Conservation (phyloP, 2,329 filamentous ascomycete species). For the Fusarium decemcellulare region DNA sequence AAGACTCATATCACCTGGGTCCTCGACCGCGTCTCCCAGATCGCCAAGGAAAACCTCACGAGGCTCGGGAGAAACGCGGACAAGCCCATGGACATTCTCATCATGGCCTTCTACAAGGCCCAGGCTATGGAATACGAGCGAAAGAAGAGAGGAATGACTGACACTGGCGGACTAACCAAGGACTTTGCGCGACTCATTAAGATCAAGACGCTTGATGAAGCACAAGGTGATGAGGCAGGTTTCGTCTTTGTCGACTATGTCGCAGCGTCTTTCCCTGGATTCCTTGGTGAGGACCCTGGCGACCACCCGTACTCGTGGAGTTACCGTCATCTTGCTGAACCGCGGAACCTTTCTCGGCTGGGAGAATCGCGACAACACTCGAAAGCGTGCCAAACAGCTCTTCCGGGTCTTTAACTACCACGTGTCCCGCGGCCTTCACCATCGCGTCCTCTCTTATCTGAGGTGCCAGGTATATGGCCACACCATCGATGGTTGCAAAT, state of each 20-base stretch:
- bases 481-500: no score
- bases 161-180: background rate
- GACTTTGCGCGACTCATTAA: background rate
- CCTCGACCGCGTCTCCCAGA: background rate
- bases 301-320: background rate
- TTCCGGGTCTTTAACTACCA: no score
- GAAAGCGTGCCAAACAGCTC: background rate
- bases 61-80: background rate
- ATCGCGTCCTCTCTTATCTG: no score
- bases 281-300: background rate
- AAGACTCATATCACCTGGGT: no score
- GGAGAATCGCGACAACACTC: background rate
- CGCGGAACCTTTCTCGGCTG: background rate
- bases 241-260: background rate
- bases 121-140: background rate
- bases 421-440: no score
- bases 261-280: background rate
- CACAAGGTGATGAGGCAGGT: background rate
- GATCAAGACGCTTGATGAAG: background rate
- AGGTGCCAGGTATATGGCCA: no score
- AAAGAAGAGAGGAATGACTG: no score
- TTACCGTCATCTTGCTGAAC: background rate
- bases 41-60: background rate
- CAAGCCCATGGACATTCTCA: background rate
- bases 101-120: background rate